Evolutionary conservation across 805 yeast genomes (phyloP), one percentile per base, ranked within the genome.

Genomic region (Scheffersomyces spartinae): DNA sequence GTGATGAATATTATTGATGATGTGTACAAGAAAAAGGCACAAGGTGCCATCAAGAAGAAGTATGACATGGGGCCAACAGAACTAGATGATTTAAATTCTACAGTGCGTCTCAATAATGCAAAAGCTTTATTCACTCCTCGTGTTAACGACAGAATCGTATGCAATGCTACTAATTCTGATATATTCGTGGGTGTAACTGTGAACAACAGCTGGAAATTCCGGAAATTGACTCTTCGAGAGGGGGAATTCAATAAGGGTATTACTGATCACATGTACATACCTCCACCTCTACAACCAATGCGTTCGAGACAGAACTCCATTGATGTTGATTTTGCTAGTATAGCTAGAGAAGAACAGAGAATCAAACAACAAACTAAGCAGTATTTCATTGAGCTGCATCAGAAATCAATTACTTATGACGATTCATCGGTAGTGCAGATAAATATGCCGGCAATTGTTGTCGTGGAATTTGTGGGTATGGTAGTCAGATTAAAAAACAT

Each of bases 391-490:
- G 5, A 8, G 14, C 18, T 19, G n/a, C 26, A 17, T 13, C 9
- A 18, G 12, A 11, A 21, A 17, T 13, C 24, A 17, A 11, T 14
- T 7, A 24, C 30, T 20, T 13, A 28, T 23, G 26, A 35, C 20
- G 20, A 25, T 8, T 19, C 35, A 12, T 24, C 39, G 17, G 13
- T 12, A 7, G 16, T 11, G 18, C 38, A 36, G 23, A 48, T 48
- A 17, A 56, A 53, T 35, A 46, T 46, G 26, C 39, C 55, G 6
- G 57, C 64, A 0, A 55, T 75, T 30, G 69, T 66, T 9, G 46
- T 73, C 7, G 70, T 79, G 15, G 71, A 79, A 7, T 79, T 77
- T 52, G 78, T 79, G 18, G 86, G 88, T 12, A 73, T 80, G 79
- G 55, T 77, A 25, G 64, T 80, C 5, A 52, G 77, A 21, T 78